Evolutionary conservation across 2,329 filamentous ascomycete species (phyloP).

Genomic region (Alternaria gaisen): DNA sequence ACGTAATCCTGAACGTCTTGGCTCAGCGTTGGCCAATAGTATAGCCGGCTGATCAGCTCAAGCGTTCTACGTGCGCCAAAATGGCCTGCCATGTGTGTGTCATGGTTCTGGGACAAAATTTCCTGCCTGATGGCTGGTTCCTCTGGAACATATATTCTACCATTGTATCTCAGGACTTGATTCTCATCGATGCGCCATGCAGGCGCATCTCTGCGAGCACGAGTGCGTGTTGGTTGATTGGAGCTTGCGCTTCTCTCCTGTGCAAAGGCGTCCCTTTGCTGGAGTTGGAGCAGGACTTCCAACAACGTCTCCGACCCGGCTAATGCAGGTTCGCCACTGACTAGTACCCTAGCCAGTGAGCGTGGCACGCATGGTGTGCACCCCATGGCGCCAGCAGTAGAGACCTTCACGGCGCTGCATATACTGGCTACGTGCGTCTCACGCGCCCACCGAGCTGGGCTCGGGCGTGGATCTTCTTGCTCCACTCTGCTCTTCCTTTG

Average conservation of each 20-base stretch:
- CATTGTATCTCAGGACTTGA: not conserved
- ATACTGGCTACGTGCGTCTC: not conserved
- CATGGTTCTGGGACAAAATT: not conserved
- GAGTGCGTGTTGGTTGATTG: not conserved
- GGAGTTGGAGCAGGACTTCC: not conserved
- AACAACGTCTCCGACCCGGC: not conserved
- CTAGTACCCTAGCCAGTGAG: not conserved
- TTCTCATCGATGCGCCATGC: not conserved
- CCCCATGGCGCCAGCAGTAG: not conserved
- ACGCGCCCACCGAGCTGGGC: not conserved
- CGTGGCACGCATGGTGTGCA: not conserved
- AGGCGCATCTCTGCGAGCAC: not conserved
- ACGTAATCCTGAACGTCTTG: not conserved
- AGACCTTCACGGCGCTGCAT: not conserved
- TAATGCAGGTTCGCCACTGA: not conserved
- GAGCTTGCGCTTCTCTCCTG: not conserved
- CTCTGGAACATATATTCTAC: too few species aligned
- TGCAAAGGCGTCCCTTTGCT: not conserved
- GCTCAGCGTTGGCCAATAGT: not conserved
- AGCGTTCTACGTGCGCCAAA: not conserved
- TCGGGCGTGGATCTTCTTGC: not conserved
- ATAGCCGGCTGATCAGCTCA: not conserved
- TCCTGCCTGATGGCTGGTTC: not conserved
- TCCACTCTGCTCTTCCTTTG: not conserved
- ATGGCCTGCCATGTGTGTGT: not conserved